phyloP scores from a whole-genome alignment of 2,329 filamentous ascomycete genomes.

The Pseudovirgaria hyperparasitica region DNA sequence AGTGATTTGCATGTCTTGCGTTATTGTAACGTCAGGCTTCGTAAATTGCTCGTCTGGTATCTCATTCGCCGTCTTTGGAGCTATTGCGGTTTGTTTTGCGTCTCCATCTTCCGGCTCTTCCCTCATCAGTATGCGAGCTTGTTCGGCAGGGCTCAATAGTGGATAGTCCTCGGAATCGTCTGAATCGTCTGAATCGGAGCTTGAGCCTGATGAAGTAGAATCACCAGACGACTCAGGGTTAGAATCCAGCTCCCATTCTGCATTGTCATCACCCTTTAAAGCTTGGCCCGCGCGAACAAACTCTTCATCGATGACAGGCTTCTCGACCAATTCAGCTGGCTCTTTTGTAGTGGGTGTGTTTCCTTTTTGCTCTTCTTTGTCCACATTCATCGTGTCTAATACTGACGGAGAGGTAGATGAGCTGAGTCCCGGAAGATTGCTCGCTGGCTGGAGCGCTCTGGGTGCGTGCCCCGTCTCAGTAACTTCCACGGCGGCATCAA shows the following conservation, averaged over 20 bases:
- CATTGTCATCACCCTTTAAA: constrained; percentile 39
- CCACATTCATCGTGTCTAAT: background rate
- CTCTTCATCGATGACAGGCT: constrained; percentile 18
- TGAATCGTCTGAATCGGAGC: constrained; percentile 42
- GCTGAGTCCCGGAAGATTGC: too few relatives aligned
- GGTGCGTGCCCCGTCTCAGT: too few relatives aligned
- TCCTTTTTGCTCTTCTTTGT: background rate
- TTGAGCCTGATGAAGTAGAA: constrained; percentile 26
- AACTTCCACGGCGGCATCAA: too few relatives aligned
- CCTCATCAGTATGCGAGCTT: constrained; percentile 73
- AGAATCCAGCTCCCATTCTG: constrained; percentile 68
- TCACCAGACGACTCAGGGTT: constrained; percentile 49
- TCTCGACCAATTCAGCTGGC: background rate
- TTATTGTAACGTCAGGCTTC: constrained; percentile 69
- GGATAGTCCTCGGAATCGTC: constrained; percentile 51
- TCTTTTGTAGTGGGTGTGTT: constrained; percentile 1
- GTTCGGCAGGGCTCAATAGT: constrained; percentile 67
- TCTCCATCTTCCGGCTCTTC: constrained; percentile 64
- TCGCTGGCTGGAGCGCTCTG: too few relatives aligned
- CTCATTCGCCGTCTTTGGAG: constrained; percentile 83
- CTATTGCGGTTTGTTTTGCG: constrained; percentile 39
- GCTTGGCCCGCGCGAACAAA: constrained; percentile 32
- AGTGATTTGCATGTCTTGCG: constrained; percentile 61
- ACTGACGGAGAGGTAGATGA: too few relatives aligned
- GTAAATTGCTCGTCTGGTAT: constrained; percentile 31